Evolutionary conservation across 768 basidiomycete species (phyloP).

Genomic region (Tylopilus felleus): DNA sequence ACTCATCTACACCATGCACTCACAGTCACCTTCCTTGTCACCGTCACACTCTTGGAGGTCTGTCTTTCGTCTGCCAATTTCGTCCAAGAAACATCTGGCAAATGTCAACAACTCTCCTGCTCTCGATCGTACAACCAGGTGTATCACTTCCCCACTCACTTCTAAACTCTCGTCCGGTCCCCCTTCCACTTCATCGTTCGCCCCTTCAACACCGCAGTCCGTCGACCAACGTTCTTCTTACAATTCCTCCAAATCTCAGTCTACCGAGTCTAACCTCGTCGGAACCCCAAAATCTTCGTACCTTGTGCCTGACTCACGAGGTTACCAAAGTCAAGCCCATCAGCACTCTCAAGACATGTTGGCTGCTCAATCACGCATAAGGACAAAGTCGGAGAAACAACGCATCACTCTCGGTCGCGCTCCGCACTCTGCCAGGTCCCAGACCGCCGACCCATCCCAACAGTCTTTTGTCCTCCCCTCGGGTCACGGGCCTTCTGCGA

Average conservation of each 20-base stretch:
- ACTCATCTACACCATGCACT: slow-evolving; percentile 20
- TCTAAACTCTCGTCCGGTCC: slow-evolving; percentile 23
- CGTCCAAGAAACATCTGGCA: slow-evolving; percentile 53
- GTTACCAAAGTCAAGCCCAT: slow-evolving; percentile 9
- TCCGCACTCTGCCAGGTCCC: slow-evolving; percentile 34
- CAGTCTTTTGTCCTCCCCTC: slow-evolving; percentile 39
- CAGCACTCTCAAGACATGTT: slow-evolving; percentile 17
- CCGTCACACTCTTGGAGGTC: slow-evolving; percentile 58
- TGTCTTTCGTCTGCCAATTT: slow-evolving; percentile 67
- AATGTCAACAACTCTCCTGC: slow-evolving; percentile 38
- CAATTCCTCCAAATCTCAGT: slow-evolving; percentile 74
- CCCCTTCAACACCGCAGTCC: slow-evolving; percentile 52
- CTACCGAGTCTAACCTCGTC: slow-evolving; percentile 60
- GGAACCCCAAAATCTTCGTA: slow-evolving; percentile 29
- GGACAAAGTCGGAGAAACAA: slow-evolving; percentile 49
- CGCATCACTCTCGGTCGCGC: slow-evolving; percentile 45
- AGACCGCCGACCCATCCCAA: slow-evolving; percentile 35
- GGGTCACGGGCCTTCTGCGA: slow-evolving; percentile 28
- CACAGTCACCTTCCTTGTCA: slow-evolving; percentile 21
- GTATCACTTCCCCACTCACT: slow-evolving; percentile 26
- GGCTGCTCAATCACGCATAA: slow-evolving; percentile 23
- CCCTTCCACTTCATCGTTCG: slow-evolving; percentile 47
- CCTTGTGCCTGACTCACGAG: slow-evolving; percentile 28
- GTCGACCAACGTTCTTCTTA: slow-evolving; percentile 67
- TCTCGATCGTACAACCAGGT: slow-evolving; percentile 44